A percentile compares a stretch with the other conserved stretches of the same genome.
Evolutionary conservation across 352 stramenopile species (phyloP).

Genomic region (Globisporangium cylindrosporum): DNA sequence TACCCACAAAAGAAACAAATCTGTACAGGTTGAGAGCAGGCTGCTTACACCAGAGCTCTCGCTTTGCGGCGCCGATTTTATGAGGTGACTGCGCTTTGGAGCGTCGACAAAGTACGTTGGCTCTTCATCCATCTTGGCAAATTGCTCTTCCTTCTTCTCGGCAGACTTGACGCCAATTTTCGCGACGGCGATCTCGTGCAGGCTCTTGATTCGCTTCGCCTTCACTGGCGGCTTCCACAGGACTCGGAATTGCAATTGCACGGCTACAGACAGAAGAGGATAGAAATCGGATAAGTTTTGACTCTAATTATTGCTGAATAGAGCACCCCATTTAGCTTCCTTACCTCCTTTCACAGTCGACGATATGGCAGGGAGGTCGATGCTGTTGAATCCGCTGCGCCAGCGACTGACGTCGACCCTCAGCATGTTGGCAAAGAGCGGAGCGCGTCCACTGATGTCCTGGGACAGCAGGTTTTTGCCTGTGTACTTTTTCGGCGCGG

Average conservation of each 20-base stretch:
- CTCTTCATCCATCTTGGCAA: slow-evolving; percentile 6
- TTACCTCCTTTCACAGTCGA: slow-evolving; percentile 47
- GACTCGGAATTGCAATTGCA: slow-evolving; percentile 23
- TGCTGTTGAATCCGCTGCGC: slow-evolving; percentile 42
- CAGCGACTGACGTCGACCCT: slow-evolving; percentile 42
- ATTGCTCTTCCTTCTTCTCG: background rate
- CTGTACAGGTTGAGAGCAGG: background rate
- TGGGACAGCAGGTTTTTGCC: slow-evolving; percentile 51
- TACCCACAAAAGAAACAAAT: background rate
- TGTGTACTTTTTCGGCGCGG: slow-evolving; percentile 15
- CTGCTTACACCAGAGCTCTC: slow-evolving; percentile 15
- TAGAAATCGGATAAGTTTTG: background rate
- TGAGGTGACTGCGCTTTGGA: slow-evolving; percentile 15
- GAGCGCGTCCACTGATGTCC: slow-evolving; percentile 26
- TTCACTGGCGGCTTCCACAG: slow-evolving; percentile 19
- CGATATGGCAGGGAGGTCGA: slow-evolving; percentile 53
- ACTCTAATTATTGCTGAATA: background rate
- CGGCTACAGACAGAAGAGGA: slow-evolving; percentile 5
- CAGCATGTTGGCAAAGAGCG: slow-evolving; percentile 68
- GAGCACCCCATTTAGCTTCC: slow-evolving; percentile 5
- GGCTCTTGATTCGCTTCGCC: slow-evolving; percentile 21
- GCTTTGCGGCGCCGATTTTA: slow-evolving; percentile 12
- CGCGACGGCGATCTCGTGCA: slow-evolving; percentile 17
- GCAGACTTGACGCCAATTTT: slow-evolving; percentile 18
- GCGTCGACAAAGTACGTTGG: slow-evolving; percentile 17